phyloP scores from a whole-genome alignment of 805 yeast species.

The Metschnikowia peoriensis region DNA sequence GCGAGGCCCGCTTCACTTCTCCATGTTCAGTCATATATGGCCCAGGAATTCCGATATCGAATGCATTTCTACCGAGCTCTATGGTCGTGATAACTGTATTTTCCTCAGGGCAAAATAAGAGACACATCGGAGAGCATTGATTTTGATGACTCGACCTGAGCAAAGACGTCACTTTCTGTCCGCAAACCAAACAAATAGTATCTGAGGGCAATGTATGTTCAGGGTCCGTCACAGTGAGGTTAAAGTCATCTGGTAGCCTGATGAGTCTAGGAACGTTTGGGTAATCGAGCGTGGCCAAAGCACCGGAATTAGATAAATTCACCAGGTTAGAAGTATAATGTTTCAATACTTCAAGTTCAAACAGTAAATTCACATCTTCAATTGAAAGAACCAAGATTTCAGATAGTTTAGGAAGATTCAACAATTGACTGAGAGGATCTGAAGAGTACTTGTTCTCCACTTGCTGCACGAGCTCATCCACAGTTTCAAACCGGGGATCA shows the following conservation, averaged over 20 bases:
- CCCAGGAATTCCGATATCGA: constrained; percentile 46
- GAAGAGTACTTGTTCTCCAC: constrained; percentile 21
- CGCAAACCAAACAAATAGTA: constrained; percentile 37
- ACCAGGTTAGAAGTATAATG: background rate
- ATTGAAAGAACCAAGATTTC: background rate
- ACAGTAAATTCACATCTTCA: background rate
- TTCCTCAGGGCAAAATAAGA: constrained; percentile 19
- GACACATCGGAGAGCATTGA: constrained; percentile 9
- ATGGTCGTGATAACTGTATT: constrained; percentile 26
- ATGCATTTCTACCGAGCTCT: constrained; percentile 24
- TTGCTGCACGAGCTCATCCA: constrained; percentile 17
- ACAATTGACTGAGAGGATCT: constrained; percentile 24
- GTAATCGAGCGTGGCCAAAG: constrained; percentile 34
- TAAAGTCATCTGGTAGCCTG: constrained; percentile 47
- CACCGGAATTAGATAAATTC: background rate
- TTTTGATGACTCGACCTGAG: constrained; percentile 3
- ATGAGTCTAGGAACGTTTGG: constrained; percentile 56
- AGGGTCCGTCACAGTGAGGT: constrained; percentile 25
- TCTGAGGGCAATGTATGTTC: constrained; percentile 19
- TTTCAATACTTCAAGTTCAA: constrained; percentile 5
- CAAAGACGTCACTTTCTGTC: constrained; percentile 14
- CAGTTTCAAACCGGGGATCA: constrained; percentile 14
- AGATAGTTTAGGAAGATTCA: constrained; percentile 23
- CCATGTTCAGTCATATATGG: constrained; percentile 78
- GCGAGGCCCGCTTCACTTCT: constrained; percentile 59